A percentile compares a stretch with the other conserved stretches of the same genome.
These are phyloP conservation scores for Ceratobasidium sp. DNA, from an alignment of 1,284 basidiomycete genomes.

Conservation along the genomic window DNA sequence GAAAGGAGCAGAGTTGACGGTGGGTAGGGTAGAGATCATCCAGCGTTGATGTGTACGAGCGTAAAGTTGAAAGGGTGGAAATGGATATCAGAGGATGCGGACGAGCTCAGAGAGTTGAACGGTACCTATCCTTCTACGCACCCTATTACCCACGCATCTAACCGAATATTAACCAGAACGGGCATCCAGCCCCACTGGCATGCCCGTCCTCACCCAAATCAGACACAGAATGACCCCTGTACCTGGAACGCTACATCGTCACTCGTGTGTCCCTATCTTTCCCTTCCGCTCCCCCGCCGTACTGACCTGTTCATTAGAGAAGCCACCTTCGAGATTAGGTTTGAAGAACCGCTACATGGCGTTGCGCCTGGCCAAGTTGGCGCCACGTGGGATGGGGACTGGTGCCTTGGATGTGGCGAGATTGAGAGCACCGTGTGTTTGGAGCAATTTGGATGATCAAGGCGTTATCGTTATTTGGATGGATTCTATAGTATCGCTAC, in stretches of 20 bases:
- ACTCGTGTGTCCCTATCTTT: constrained; percentile 55
- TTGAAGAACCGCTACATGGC: constrained; percentile 72
- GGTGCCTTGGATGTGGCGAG: constrained; percentile 87
- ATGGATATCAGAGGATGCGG: constrained; percentile 78
- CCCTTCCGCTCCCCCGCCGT: constrained; percentile 29
- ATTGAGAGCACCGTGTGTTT: constrained; percentile 59
- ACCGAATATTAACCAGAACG: constrained; percentile 64
- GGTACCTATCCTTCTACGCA: background rate
- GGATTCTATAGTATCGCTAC: no score
- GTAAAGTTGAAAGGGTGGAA: constrained; percentile 68
- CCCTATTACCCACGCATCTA: background rate
- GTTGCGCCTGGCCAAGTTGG: constrained; percentile 87
- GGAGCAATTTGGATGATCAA: background rate
- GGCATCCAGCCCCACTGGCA: constrained; percentile 58
- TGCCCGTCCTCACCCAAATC: constrained; percentile 71
- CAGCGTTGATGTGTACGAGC: constrained; percentile 67
- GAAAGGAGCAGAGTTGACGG: constrained; percentile 10
- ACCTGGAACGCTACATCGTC: constrained; percentile 65
- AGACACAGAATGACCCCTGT: constrained; percentile 72
- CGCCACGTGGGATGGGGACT: constrained; percentile 76
- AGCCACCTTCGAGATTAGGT: constrained; percentile 61
- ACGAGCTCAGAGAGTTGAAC: background rate
- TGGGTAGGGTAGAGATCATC: constrained; percentile 66
- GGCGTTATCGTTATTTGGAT: background rate
- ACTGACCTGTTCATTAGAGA: constrained; percentile 46